phyloP scores from a whole-genome alignment of 148 eudicot genomes.

The Rhododendron henanense region DNA sequence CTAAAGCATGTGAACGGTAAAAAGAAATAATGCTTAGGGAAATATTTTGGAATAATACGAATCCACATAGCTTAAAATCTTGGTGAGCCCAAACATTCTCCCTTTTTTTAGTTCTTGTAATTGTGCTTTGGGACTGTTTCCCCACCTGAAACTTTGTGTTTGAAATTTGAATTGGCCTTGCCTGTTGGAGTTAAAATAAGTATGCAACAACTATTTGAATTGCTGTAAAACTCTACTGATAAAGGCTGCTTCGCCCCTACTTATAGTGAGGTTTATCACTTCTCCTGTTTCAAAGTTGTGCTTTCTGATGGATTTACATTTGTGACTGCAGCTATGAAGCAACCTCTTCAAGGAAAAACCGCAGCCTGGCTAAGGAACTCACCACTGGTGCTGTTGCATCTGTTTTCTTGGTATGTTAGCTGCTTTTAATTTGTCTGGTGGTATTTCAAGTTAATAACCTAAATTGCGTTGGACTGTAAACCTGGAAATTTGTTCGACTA shows the following conservation, averaged over 20 bases:
- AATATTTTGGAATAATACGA: neutral
- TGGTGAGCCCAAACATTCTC: neutral
- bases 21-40: neutral
- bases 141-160: neutral
- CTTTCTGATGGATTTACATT: neutral
- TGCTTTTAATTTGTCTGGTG: neutral
- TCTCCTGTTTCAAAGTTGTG: neutral
- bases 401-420: conserved; percentile 70
- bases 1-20: neutral
- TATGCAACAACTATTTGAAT: neutral
- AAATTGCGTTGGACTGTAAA: neutral
- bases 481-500: neutral
- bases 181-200: neutral
- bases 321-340: conserved; percentile 75
- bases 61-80: neutral
- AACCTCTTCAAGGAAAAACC: conserved; percentile 81
- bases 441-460: neutral
- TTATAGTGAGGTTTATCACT: neutral
- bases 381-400: conserved; percentile 84
- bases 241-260: neutral
- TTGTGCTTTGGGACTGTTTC: neutral
- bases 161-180: neutral
- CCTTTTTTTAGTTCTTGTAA: neutral
- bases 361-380: conserved; percentile 84
- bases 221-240: neutral